These are phyloP conservation scores for Kitagawia praeruptora DNA, from an alignment of 129 eudicot species.

Conservation along the genomic window DNA sequence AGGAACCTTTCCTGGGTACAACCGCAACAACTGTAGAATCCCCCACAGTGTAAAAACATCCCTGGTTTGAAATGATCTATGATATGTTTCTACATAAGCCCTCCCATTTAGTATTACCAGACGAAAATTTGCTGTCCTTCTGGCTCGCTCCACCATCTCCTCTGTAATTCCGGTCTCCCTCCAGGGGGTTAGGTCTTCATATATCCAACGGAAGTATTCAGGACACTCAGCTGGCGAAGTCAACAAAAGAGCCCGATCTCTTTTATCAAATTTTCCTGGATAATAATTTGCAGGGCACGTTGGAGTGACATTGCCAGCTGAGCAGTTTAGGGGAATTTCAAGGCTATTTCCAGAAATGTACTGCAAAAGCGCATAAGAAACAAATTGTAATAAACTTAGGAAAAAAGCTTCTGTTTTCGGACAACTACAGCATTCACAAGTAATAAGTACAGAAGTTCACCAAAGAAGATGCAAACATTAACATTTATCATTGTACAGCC, in stretches of 20 bases:
- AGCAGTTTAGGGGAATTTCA: constrained; percentile 36
- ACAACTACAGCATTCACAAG: neutral
- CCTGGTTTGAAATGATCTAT: constrained; percentile 45
- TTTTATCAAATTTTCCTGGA: constrained; percentile 27
- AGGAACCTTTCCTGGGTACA: constrained; percentile 81
- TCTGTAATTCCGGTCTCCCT: constrained; percentile 55
- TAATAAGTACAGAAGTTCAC: no score
- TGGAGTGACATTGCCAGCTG: constrained; percentile 16
- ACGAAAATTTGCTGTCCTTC: constrained; percentile 55
- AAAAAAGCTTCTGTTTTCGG: neutral
- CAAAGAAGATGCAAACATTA: no score
- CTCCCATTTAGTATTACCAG: constrained; percentile 57
- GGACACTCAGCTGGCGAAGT: constrained; percentile 46
- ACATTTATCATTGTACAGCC: no score
- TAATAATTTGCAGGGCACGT: constrained; percentile 62
- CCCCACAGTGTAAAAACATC: constrained; percentile 87
- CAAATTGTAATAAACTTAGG: no score
- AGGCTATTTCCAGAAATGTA: neutral
- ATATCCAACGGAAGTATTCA: constrained; percentile 67
- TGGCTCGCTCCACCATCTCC: constrained; percentile 54
- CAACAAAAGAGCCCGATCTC: constrained; percentile 11
- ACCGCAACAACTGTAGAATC: constrained; percentile 62
- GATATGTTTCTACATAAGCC: constrained; percentile 54
- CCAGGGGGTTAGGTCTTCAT: constrained; percentile 89
- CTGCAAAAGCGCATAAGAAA: neutral